Conservation (phyloP, 257 asterid genomes). For the Solanum rostratum region DNA sequence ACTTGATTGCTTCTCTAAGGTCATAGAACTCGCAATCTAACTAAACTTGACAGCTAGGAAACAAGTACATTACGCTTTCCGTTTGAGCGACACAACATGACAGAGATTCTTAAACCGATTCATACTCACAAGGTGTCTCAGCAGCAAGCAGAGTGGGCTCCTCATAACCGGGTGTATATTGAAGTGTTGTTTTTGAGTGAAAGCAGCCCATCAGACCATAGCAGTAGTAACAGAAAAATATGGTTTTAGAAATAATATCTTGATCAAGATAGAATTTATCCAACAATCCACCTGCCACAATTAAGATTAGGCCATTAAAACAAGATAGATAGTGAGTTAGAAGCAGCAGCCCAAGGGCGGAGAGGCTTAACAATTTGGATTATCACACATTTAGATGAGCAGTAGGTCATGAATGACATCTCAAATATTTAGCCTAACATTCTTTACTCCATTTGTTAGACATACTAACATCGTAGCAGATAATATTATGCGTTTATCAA, state of each 20-base stretch:
- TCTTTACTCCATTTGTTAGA: background rate
- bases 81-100: background rate
- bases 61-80: background rate
- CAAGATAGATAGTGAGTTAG: background rate
- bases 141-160: slow-evolving; percentile 76
- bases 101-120: background rate
- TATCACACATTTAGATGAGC: background rate
- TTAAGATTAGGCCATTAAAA: background rate
- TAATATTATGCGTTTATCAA: too few species aligned
- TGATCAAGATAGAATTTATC: background rate
- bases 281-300: background rate
- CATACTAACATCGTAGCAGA: background rate
- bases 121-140: slow-evolving; percentile 83
- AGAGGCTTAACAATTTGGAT: background rate
- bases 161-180: slow-evolving; percentile 56
- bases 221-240: background rate
- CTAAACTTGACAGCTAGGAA: background rate
- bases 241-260: background rate
- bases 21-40: background rate
- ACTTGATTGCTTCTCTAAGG: background rate
- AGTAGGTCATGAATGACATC: background rate
- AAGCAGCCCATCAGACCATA: slow-evolving; percentile 57
- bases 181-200: slow-evolving; percentile 29
- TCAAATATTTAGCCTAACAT: background rate
- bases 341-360: background rate